phyloP scores from a whole-genome alignment of 768 basidiomycete genomes.

The Boletus rubropictus region DNA sequence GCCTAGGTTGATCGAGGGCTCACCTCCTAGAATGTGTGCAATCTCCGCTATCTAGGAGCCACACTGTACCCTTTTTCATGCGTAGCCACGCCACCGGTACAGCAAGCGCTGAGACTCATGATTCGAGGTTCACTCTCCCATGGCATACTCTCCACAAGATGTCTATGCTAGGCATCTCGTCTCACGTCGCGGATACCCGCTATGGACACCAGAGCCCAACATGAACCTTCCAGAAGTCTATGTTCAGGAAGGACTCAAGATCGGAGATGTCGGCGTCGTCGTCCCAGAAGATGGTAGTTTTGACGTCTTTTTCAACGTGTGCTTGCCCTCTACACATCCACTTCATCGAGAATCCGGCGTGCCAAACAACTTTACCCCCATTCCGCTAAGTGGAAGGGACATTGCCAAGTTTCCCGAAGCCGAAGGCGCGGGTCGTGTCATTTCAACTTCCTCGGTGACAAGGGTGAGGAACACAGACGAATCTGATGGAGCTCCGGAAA shows the following conservation, averaged over 20 bases:
- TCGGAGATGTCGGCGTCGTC: constrained; percentile 35
- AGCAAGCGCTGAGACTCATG: background rate
- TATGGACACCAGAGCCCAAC: constrained; percentile 31
- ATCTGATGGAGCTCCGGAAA: background rate
- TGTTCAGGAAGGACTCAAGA: constrained; percentile 22
- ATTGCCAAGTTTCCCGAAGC: constrained; percentile 6
- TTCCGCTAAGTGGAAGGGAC: constrained; percentile 13
- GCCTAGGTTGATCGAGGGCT: background rate
- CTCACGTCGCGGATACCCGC: constrained; percentile 26
- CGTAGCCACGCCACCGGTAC: background rate
- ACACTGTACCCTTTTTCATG: no score
- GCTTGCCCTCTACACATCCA: constrained; percentile 25
- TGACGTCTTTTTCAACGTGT: constrained; percentile 34
- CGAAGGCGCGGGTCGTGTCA: constrained; percentile 9
- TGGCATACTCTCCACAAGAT: constrained; percentile 10
- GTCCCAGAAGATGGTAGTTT: constrained; percentile 30
- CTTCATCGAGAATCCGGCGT: constrained; percentile 13
- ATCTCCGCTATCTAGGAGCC: no score
- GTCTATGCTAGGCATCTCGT: constrained; percentile 16
- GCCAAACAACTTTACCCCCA: constrained; percentile 23
- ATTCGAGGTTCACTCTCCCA: background rate
- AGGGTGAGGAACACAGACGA: background rate
- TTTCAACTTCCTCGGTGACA: constrained; percentile 10
- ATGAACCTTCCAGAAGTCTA: constrained; percentile 22
- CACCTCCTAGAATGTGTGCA: no score